phyloP scores from a whole-genome alignment of 2,329 filamentous ascomycete genomes.

The Apiospora phragmitis region DNA sequence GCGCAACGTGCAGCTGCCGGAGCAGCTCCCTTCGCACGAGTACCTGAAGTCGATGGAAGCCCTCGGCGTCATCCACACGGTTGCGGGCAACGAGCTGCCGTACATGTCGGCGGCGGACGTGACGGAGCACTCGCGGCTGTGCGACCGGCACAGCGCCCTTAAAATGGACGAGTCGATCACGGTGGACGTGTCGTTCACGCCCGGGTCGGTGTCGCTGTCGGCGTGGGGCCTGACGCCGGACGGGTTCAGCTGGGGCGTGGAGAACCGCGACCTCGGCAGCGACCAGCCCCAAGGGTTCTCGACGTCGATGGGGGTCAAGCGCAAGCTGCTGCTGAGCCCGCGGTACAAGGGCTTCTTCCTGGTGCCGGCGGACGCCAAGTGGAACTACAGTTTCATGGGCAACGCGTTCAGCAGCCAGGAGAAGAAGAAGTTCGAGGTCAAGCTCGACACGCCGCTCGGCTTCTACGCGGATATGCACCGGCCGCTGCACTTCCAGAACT shows the following conservation, averaged over 20 bases:
- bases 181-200: constrained; percentile 94
- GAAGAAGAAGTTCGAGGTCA: constrained; percentile 88
- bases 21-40: constrained; percentile 88
- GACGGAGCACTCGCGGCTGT: constrained; percentile 87
- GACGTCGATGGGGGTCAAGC: constrained; percentile 91
- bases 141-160: constrained; percentile 76
- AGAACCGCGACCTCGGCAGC: constrained; percentile 90
- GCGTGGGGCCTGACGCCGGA: constrained; percentile 90
- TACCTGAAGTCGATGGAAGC: constrained; percentile 85
- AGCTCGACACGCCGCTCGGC: constrained; percentile 84
- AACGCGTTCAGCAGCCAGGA: constrained; percentile 83
- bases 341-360: constrained; percentile 96
- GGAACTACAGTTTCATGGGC: constrained; percentile 99
- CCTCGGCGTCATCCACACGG: constrained; percentile 91
- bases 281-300: constrained; percentile 95
- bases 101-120: constrained; percentile 97
- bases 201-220: constrained; percentile 90
- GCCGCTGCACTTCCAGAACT: constrained; percentile 94
- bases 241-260: constrained; percentile 94
- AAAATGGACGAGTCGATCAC: constrained; percentile 90
- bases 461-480: constrained; percentile 95
- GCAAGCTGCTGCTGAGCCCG: constrained; percentile 88
- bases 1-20: constrained; percentile 86
- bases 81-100: constrained; percentile 89
- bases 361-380: constrained; percentile 83